phyloP scores from a whole-genome alignment of 495 filamentous ascomycete genomes.

The Trichoderma asperelloides region DNA sequence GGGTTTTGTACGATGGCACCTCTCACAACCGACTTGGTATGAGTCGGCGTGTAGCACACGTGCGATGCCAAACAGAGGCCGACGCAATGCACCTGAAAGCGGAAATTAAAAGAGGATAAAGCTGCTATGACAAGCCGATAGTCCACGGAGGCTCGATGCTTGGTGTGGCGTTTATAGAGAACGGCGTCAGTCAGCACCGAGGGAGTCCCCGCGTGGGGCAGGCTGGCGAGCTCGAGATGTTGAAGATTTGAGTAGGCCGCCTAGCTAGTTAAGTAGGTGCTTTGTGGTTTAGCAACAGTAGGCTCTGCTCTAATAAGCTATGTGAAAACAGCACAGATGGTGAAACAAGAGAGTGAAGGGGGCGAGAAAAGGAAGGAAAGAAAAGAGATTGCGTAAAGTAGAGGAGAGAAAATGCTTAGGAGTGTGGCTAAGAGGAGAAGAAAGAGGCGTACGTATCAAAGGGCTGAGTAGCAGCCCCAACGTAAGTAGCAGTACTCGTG shows the following conservation, averaged over 20 bases:
- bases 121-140: background rate
- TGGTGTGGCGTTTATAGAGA: background rate
- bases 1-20: background rate
- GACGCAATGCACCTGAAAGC: background rate
- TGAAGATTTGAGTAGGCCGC: background rate
- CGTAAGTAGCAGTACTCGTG: background rate
- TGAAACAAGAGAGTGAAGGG: background rate
- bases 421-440: background rate
- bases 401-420: background rate
- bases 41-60: background rate
- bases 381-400: background rate
- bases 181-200: background rate
- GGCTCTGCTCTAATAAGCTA: background rate
- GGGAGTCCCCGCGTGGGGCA: background rate
- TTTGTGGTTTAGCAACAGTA: background rate
- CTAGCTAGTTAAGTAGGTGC: background rate
- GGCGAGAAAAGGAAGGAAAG: background rate
- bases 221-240: background rate
- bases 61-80: background rate
- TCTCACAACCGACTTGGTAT: background rate
- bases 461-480: background rate
- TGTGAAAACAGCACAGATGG: background rate
- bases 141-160: background rate
- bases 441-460: background rate
- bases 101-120: slow-evolving; percentile 8